Conservation (phyloP, 2,329 filamentous ascomycete species). For the Thielaviopsis ethacetica region DNA sequence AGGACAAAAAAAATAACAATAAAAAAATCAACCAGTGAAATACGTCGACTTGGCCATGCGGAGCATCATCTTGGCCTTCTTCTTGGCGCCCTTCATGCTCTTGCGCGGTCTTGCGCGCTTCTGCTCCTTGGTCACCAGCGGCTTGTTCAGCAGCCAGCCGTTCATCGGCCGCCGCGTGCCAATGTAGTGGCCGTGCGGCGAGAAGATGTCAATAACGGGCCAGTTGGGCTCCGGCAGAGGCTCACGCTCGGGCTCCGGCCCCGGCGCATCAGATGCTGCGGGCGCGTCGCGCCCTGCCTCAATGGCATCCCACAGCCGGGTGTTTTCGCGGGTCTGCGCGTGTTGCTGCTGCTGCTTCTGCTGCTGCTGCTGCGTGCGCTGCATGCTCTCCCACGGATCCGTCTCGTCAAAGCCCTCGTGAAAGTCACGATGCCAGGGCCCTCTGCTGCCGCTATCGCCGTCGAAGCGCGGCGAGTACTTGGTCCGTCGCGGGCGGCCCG, state of each 20-base stretch:
- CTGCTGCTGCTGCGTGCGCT: conserved; percentile 10
- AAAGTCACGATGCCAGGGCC: too few species aligned
- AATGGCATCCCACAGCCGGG: conserved; percentile 7
- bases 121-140: conserved; percentile 28
- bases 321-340: conserved; percentile 11
- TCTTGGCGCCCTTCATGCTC: conserved; percentile 52
- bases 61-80: conserved; percentile 26
- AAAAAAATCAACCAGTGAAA: not conserved
- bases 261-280: not conserved
- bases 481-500: conserved; percentile 7
- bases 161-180: conserved; percentile 51
- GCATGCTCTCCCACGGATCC: conserved; percentile 12
- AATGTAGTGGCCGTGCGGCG: conserved; percentile 69
- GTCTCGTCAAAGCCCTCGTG: not conserved
- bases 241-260: not conserved
- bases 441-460: not conserved
- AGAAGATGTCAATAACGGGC: conserved; percentile 71
- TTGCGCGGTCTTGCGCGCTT: conserved; percentile 42
- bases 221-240: conserved; percentile 20
- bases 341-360: not conserved
- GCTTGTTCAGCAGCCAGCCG: conserved; percentile 49
- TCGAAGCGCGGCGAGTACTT: conserved; percentile 7
- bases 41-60: conserved; percentile 6
- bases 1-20: not conserved
- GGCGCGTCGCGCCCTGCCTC: not conserved